Percentiles rank a stretch among this genome's conserved stretches.
These are phyloP conservation scores for Candida cerambycidarum DNA, from an alignment of 805 yeast species.

Conservation along the genomic window DNA sequence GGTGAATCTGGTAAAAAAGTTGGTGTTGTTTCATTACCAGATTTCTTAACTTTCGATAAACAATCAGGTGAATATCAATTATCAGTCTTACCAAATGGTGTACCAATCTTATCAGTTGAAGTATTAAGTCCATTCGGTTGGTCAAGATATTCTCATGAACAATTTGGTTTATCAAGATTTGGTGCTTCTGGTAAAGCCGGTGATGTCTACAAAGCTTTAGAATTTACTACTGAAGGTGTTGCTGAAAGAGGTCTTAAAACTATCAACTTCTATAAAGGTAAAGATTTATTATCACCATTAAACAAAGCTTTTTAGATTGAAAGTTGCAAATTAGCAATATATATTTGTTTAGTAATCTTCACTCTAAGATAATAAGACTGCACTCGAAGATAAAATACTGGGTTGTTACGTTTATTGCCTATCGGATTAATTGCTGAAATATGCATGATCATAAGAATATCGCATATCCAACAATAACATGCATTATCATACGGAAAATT, in stretches of 20 bases:
- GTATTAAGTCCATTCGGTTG: slow-evolving; percentile 90
- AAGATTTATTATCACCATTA: slow-evolving; percentile 72
- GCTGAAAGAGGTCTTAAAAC: slow-evolving; percentile 82
- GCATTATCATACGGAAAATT: too few species aligned
- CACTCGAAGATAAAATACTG: too few species aligned
- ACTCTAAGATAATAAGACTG: background rate
- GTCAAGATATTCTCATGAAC: slow-evolving; percentile 94
- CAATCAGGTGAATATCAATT: slow-evolving; percentile 80
- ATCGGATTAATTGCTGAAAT: too few species aligned
- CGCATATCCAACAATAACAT: too few species aligned
- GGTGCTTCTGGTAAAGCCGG: slow-evolving; percentile 94
- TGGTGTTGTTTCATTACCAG: slow-evolving; percentile 89
- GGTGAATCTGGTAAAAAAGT: slow-evolving; percentile 67
- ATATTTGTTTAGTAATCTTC: background rate
- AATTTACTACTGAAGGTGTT: slow-evolving; percentile 90
- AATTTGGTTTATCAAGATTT: slow-evolving; percentile 91
- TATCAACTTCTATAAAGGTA: slow-evolving; percentile 62
- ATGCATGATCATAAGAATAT: too few species aligned
- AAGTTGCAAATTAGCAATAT: background rate
- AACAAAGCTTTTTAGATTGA: slow-evolving; percentile 64
- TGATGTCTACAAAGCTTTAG: slow-evolving; percentile 81
- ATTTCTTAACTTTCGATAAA: slow-evolving; percentile 82
- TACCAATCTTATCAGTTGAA: slow-evolving; percentile 91
- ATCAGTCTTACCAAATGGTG: slow-evolving; percentile 90
- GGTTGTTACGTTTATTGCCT: background rate